A percentile compares a stretch with the other conserved stretches of the same genome.
Evolutionary conservation across 1,284 basidiomycete genomes (phyloP).

Genomic region (Malassezia japonica): DNA sequence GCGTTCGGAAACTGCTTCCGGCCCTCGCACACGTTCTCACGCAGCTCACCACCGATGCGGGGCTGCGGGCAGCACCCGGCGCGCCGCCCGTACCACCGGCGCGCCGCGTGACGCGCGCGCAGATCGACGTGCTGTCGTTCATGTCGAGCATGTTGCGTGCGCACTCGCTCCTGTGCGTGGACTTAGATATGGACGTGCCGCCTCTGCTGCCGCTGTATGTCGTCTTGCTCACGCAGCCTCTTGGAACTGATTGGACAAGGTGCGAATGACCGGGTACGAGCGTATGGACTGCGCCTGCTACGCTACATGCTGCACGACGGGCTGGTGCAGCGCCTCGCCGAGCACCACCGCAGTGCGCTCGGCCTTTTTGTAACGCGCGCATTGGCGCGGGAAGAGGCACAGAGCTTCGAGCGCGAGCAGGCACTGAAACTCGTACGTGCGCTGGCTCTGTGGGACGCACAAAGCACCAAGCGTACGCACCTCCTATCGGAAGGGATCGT

Average conservation of each 20-base stretch:
- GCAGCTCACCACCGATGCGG: background rate
- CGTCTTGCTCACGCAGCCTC: background rate
- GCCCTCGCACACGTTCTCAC: background rate
- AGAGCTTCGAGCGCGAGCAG: conserved; percentile 70
- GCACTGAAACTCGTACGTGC: conserved; percentile 83
- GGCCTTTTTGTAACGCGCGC: conserved; percentile 4
- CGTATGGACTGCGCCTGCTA: background rate
- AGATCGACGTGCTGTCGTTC: background rate
- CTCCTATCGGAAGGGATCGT: conserved; percentile 44
- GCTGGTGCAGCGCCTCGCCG: background rate
- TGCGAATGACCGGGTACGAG: background rate
- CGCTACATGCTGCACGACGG: background rate
- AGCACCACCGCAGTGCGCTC: background rate
- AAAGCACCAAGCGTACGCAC: conserved; percentile 36
- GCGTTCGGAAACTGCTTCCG: background rate
- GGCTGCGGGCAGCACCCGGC: background rate
- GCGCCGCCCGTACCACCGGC: background rate
- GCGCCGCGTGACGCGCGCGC: background rate
- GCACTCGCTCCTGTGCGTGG: background rate
- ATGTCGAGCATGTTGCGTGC: background rate
- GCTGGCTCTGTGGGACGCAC: conserved; percentile 59
- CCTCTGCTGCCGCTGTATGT: conserved; percentile 2
- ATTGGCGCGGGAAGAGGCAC: background rate
- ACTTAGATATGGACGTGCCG: background rate
- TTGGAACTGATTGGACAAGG: background rate